phyloP scores from a whole-genome alignment of 805 yeast species.

The Groenewaldozyma tartarivorans region DNA sequence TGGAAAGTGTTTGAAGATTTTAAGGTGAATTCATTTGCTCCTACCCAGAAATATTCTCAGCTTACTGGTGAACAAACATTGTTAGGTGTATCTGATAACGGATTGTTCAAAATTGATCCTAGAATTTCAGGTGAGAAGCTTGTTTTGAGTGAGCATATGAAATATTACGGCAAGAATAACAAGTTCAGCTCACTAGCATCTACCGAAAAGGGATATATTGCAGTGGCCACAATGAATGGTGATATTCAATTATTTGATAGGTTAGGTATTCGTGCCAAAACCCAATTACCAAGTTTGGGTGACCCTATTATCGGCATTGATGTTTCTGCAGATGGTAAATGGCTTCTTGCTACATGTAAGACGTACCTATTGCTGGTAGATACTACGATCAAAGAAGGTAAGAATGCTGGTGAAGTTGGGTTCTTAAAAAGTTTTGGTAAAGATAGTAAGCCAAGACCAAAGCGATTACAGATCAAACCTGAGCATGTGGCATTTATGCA shows the following conservation, averaged over 20 bases:
- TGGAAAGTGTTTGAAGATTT: slow-evolving; percentile 50
- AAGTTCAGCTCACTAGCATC: slow-evolving; percentile 53
- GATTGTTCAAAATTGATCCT: slow-evolving; percentile 73
- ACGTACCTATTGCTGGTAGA: slow-evolving; percentile 65
- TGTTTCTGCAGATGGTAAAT: slow-evolving; percentile 69
- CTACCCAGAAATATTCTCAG: slow-evolving; percentile 66
- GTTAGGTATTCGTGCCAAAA: slow-evolving; percentile 68
- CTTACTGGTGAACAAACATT: slow-evolving; percentile 65
- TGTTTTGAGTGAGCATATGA: slow-evolving; percentile 46
- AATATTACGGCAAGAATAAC: slow-evolving; percentile 41
- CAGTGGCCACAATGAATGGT: slow-evolving; percentile 68
- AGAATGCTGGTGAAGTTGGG: slow-evolving; percentile 50
- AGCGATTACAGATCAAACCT: slow-evolving; percentile 56
- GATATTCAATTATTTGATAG: slow-evolving; percentile 65
- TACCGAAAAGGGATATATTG: slow-evolving; percentile 64
- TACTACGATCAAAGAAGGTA: slow-evolving; percentile 51
- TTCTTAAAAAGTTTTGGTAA: slow-evolving; percentile 55
- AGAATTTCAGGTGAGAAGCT: slow-evolving; percentile 51
- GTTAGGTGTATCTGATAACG: slow-evolving; percentile 55
- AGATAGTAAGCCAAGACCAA: slow-evolving; percentile 59
- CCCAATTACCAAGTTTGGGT: slow-evolving; percentile 74
- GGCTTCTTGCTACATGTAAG: slow-evolving; percentile 73
- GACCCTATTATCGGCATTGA: slow-evolving; percentile 61
- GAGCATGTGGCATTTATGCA: slow-evolving; percentile 61
- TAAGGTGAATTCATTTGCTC: slow-evolving; percentile 49